Conservation (phyloP, 805 yeast genomes). For the Ogataea nonfermentans region DNA sequence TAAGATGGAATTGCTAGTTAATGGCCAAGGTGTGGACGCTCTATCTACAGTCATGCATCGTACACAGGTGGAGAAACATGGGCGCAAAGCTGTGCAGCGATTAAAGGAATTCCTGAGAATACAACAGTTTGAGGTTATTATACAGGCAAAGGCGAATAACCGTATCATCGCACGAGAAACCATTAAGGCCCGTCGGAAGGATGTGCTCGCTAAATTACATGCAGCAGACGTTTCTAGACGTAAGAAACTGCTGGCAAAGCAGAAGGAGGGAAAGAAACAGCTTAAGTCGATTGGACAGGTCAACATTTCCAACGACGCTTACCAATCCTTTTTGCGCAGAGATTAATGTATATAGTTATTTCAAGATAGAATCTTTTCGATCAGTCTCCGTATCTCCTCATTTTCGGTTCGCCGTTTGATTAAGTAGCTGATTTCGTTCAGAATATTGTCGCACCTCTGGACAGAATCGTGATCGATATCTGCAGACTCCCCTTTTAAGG, state of each 20-base stretch:
- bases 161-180: constrained; percentile 89
- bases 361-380: constrained; percentile 12
- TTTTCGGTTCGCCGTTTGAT: constrained; percentile 8
- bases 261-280: constrained; percentile 89
- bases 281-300: constrained; percentile 80
- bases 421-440: constrained; percentile 15
- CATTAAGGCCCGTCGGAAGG: constrained; percentile 88
- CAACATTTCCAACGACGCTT: constrained; percentile 78
- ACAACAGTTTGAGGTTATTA: constrained; percentile 88
- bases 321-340: constrained; percentile 71
- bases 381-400: constrained; percentile 19
- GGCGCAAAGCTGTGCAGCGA: constrained; percentile 77
- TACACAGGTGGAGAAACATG: constrained; percentile 69
- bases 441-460: constrained; percentile 17
- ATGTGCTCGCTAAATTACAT: constrained; percentile 89
- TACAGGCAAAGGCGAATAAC: constrained; percentile 82
- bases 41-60: constrained; percentile 86
- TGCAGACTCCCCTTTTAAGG: constrained; percentile 3
- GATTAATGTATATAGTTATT: constrained; percentile 21
- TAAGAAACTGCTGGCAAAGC: constrained; percentile 81
- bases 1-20: constrained; percentile 84
- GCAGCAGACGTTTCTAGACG: constrained; percentile 91
- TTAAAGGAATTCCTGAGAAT: constrained; percentile 76
- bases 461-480: constrained; percentile 6
- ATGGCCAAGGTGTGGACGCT: constrained; percentile 89